Conservation (phyloP, 768 basidiomycete genomes). For the Hypholoma fasciculare region DNA sequence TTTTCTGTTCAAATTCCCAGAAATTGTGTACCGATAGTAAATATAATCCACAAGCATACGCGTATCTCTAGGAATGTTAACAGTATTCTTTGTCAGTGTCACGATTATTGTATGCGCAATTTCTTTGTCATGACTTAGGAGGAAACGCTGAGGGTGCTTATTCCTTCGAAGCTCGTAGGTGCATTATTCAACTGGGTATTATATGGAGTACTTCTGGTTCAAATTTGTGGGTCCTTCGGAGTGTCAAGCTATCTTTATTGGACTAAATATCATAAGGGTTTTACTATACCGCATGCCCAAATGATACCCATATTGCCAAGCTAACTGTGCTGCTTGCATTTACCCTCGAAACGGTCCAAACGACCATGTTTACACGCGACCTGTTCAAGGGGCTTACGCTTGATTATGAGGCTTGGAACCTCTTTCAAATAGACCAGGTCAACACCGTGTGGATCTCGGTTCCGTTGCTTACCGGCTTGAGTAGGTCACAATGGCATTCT, state of each 20-base stretch:
- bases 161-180: neutral
- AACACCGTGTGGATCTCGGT: neutral
- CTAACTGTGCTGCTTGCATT: too few relatives aligned
- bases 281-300: neutral
- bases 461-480: neutral
- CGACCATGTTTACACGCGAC: too few relatives aligned
- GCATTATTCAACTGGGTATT: neutral
- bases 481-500: neutral
- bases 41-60: neutral
- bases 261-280: neutral
- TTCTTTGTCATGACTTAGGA: neutral
- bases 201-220: neutral
- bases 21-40: neutral
- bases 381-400: too few relatives aligned
- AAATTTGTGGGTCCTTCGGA: neutral
- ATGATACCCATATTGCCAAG: too few relatives aligned
- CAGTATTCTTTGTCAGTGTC: neutral
- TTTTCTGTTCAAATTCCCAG: neutral
- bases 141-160: neutral
- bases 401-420: too few relatives aligned
- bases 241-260: neutral
- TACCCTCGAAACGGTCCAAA: too few relatives aligned
- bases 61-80: neutral
- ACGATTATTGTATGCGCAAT: neutral
- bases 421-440: neutral